Conservation (phyloP, 805 yeast species). For the Yueomyces sp. region DNA sequence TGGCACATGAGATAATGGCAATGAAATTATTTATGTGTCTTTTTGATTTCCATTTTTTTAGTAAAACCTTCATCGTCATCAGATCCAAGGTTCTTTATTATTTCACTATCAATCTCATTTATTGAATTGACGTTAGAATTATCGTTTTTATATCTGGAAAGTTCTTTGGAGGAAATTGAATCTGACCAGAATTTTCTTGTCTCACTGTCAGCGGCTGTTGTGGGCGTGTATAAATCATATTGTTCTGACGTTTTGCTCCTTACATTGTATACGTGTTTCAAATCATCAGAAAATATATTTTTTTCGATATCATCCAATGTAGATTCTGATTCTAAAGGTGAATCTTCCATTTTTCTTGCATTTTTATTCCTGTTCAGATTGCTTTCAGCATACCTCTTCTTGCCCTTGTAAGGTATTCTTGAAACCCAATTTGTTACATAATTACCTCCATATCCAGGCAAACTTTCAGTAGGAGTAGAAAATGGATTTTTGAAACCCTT, state of each 20-base stretch:
- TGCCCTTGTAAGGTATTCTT: not conserved
- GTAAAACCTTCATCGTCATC: not conserved
- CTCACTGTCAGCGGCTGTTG: conserved; percentile 25
- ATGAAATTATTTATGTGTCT: not conserved
- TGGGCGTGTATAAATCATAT: conserved; percentile 18
- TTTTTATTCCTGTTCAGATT: not conserved
- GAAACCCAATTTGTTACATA: not conserved
- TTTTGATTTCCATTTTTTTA: not conserved
- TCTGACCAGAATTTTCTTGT: conserved; percentile 25
- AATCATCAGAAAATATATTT: not conserved
- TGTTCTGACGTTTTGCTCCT: not conserved
- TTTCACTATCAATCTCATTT: not conserved
- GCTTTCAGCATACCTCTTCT: not conserved
- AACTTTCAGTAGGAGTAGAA: conserved; percentile 4
- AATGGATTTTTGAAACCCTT: conserved; percentile 4
- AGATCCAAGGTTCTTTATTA: not conserved
- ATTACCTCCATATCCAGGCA: not conserved
- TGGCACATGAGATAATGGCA: no score
- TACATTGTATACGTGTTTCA: conserved; percentile 2
- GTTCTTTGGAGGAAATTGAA: not conserved
- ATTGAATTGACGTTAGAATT: not conserved
- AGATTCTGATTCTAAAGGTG: conserved; percentile 1
- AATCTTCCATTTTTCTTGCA: not conserved
- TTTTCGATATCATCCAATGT: conserved; percentile 7
- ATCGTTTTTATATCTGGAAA: not conserved